Evolutionary conservation across 176 grass and related monocot genomes (phyloP), one percentile per base, ranked within the genome.

Genomic region (Otatea glauca): DNA sequence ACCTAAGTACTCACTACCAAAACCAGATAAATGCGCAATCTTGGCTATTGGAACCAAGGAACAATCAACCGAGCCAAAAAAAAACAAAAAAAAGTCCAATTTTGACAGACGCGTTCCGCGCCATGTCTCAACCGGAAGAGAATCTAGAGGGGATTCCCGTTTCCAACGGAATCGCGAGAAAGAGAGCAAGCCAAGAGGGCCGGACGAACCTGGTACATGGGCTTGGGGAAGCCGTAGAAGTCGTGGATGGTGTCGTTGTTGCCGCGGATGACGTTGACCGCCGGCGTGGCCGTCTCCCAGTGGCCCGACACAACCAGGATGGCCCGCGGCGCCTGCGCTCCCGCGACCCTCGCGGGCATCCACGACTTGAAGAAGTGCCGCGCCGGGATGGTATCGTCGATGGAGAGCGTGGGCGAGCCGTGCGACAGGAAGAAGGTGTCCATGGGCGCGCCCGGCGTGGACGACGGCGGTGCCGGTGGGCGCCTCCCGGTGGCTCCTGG

Each of bases 351-450:
- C 21, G 75, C 74, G 17, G 91, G 85, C 7, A 82, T 54, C 93
- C 96, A 98, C 32, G 96, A 95, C 85, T 83, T 34, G 71, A 98
- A 66, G 88, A 98, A 98, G 54, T 27, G 69, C 41, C 88, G 84
- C 79, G 91, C 93, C 56, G 86, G 86, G 35, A 98, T 17, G 6
- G 82, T 48, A 0, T 98, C 96, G 87, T 95, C 96, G 77, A 93
- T 90, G 65, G 93, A 77, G n/a, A 98, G 87, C 66, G 73, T 90
- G n/a, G 96, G 96, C 70, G 96, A 92, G 20, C 96, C 93, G 74
- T 98, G 96, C 0, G 96, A 98, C 4, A 98, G 17, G 89, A 87
- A 98, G 91, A 93, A 95, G 34, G 92, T 98, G 55, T 94, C 92
- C 92, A 94, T 94, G 59, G 62, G 37, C 51, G 53, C 55, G 60